A percentile compares a stretch with the other conserved stretches of the same genome.
Evolutionary conservation across 345 rosid genomes (phyloP).

Genomic region (Psidium guajava): DNA sequence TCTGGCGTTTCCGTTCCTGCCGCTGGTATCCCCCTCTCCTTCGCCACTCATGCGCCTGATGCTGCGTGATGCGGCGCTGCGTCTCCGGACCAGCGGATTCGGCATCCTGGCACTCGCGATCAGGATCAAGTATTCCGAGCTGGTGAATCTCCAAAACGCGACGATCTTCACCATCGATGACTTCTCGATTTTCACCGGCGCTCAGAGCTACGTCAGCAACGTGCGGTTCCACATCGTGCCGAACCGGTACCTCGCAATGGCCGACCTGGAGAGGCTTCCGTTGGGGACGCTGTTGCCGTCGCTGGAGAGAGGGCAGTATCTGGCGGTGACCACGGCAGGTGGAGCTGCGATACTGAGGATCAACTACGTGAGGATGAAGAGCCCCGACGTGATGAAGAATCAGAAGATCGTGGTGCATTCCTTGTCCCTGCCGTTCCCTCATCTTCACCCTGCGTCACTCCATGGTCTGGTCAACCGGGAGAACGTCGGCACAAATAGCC

Average conservation of each 20-base stretch:
- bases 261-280: slow-evolving; percentile 34
- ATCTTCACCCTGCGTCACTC: slow-evolving; percentile 3
- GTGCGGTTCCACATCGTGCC: slow-evolving; percentile 56
- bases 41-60: slow-evolving; percentile 43
- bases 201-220: slow-evolving; percentile 27
- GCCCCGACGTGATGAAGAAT: slow-evolving; percentile 10
- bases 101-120: slow-evolving; percentile 42
- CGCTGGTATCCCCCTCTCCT: background rate
- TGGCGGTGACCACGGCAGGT: slow-evolving; percentile 18
- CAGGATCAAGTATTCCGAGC: slow-evolving; percentile 43
- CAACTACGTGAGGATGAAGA: slow-evolving; percentile 11
- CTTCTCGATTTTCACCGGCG: slow-evolving; percentile 44
- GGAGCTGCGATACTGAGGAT: slow-evolving; percentile 4
- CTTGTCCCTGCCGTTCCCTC: slow-evolving; percentile 16
- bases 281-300: slow-evolving; percentile 20
- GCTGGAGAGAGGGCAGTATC: slow-evolving; percentile 20
- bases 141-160: slow-evolving; percentile 30
- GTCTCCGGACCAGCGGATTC: slow-evolving; percentile 54
- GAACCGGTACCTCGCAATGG: slow-evolving; percentile 19
- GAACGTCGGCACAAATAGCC: background rate
- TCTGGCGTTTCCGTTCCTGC: slow-evolving; percentile 7
- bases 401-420: slow-evolving; percentile 11
- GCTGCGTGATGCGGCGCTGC: slow-evolving; percentile 48
- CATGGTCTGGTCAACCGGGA: background rate
- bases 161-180: slow-evolving; percentile 53